phyloP scores from a whole-genome alignment of 306 rosid species.

The Acmispon strigosus region DNA sequence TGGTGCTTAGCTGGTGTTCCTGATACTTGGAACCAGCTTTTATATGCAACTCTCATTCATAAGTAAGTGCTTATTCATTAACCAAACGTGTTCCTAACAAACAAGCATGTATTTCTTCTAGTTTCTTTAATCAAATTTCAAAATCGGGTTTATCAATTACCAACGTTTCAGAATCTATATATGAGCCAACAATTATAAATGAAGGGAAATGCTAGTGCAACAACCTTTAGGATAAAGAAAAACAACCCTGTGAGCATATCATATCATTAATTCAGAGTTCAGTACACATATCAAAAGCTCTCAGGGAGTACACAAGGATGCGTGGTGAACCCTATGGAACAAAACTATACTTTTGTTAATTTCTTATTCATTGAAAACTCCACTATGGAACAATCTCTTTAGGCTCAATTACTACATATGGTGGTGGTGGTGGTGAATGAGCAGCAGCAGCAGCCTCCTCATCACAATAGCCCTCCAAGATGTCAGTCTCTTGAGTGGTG shows the following conservation, averaged over 20 bases:
- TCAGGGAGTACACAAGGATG: not conserved
- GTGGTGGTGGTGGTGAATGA: not conserved
- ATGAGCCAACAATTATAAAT: too few relatives aligned
- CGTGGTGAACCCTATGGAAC: not conserved
- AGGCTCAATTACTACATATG: not conserved
- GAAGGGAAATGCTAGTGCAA: too few relatives aligned
- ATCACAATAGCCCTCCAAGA: slow-evolving; percentile 51
- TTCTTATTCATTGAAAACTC: not conserved
- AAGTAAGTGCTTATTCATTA: not conserved
- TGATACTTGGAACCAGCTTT: slow-evolving; percentile 65
- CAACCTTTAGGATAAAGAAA: not conserved
- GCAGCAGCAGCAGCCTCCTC: not conserved
- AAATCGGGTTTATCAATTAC: too few relatives aligned
- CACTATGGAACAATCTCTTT: not conserved
- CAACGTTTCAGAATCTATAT: too few relatives aligned
- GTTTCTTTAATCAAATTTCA: too few relatives aligned
- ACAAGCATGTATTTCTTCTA: too few relatives aligned
- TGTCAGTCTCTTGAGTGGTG: slow-evolving; percentile 46
- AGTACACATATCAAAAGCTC: not conserved
- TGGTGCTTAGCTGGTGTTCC: slow-evolving; percentile 87
- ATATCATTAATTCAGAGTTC: not conserved
- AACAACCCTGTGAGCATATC: not conserved
- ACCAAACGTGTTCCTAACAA: too few relatives aligned
- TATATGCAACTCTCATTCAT: slow-evolving; percentile 39
- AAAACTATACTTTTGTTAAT: not conserved